Evolutionary conservation across 1,284 basidiomycete species (phyloP).

Genomic region (Moesziomyces sp.): DNA sequence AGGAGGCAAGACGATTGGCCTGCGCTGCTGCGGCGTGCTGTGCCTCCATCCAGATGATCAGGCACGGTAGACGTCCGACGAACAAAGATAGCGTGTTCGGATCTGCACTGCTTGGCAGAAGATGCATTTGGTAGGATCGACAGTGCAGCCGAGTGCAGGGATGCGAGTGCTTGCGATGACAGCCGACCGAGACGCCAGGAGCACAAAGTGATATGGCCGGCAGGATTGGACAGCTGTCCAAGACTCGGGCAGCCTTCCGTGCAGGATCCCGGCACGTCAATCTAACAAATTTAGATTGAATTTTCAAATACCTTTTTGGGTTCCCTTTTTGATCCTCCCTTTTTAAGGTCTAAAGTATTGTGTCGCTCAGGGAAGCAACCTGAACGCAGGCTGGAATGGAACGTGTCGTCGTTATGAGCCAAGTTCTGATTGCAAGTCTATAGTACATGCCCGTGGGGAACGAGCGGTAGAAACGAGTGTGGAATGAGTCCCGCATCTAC

Average conservation of each 20-base stretch:
- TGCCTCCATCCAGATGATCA: background rate
- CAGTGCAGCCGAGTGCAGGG: conserved; percentile 3
- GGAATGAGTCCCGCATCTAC: background rate
- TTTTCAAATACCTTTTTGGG: conserved; percentile 1
- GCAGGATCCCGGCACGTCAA: no score
- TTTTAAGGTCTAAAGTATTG: background rate
- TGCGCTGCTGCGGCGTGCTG: background rate
- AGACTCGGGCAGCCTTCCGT: background rate
- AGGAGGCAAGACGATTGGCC: conserved; percentile 2
- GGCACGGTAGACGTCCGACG: conserved; percentile 4
- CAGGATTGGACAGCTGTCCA: conserved; percentile 38
- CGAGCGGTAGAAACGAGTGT: no score
- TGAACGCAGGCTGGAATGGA: background rate
- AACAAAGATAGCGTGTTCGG: background rate
- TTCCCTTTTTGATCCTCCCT: conserved; percentile 1
- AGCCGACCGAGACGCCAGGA: background rate
- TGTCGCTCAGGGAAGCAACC: no score
- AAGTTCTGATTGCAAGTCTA: no score
- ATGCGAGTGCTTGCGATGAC: background rate
- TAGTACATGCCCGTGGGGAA: no score
- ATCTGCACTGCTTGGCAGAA: no score
- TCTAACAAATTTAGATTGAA: no score
- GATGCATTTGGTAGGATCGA: conserved; percentile 8
- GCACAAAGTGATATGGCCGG: conserved; percentile 31
- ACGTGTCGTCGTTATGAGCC: no score